Evolutionary conservation across 148 eudicot species (phyloP), one percentile per base, ranked within the genome.

Genomic region (Chenopodium berlandieri): DNA sequence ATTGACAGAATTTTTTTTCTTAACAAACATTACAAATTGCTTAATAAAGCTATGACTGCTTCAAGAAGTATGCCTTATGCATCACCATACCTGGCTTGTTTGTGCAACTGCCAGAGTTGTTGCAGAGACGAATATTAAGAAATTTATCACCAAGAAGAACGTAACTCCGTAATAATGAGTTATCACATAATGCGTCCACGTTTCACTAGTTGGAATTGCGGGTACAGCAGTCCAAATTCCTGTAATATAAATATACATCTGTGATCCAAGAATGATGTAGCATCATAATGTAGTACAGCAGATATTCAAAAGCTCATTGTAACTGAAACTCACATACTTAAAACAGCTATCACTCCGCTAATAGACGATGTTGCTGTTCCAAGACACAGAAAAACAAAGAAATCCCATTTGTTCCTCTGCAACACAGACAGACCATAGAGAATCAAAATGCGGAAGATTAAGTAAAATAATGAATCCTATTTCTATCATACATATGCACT

Each of bases 381-480:
- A 82, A 91, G 37, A 78, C 89, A 91, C 77, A 95, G 92, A 79
- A 95, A 91, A 71, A 92, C 82, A 75, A 89, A 88, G 89, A 95
- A 95, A 83, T 95, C 99, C 92, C 99, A 86, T 78, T 89, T 93
- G 86, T 95, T 95, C 86, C 88, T 87, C 99, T 95, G 98, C 92
- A 91, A 77, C 69, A 85, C 20, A 70, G 78, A 81, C 23, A 77
- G 34, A 79, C 12, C 52, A 81, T 20, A 67, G 71, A 71, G 31
- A 82, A 44, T 47, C 73, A 68, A 83, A 60, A 34, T 79, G 75
- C n/a, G 72, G 54, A 52, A 63, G 25, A 14, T 27, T 81, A 23
- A 37, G 40, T 19, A 32, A 82, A 65, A 27, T 76, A 50, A 50
- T 11, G 54, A 9, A 50, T 13, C 54, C 54, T 56, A 14, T 12